Conservation (phyloP, 441 rosid species). For the Manihot esculenta region DNA sequence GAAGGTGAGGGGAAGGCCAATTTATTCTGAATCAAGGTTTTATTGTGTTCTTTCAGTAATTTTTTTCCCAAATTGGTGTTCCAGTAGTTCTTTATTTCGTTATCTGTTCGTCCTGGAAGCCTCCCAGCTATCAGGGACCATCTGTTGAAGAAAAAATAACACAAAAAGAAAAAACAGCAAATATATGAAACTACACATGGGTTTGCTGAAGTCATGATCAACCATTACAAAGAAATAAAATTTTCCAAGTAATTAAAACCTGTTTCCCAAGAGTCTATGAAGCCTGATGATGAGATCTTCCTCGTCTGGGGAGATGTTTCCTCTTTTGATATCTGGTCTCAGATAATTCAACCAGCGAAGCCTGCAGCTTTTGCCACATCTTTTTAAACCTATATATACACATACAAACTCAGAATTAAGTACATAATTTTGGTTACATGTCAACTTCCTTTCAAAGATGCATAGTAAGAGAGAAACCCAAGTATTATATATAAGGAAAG, state of each 20-base stretch:
- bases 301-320: slow-evolving; percentile 44
- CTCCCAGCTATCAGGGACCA: too few species aligned
- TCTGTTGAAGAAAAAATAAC: too few species aligned
- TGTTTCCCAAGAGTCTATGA: slow-evolving; percentile 47
- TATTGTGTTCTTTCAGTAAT: background rate
- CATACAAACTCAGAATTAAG: too few species aligned
- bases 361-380: slow-evolving; percentile 52
- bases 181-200: too few species aligned
- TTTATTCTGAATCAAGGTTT: too few species aligned
- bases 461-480: too few species aligned
- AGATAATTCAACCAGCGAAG: slow-evolving; percentile 47
- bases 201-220: too few species aligned
- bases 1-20: background rate
- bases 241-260: slow-evolving; percentile 15
- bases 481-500: too few species aligned
- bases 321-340: slow-evolving; percentile 48
- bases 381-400: slow-evolving; percentile 27
- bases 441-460: too few species aligned
- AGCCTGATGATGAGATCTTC: slow-evolving; percentile 49
- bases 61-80: background rate
- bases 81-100: slow-evolving; percentile 6
- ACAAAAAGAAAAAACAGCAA: too few species aligned
- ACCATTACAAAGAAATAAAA: too few species aligned
- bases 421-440: too few species aligned
- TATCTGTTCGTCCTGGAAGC: background rate